Evolutionary conservation across 2,329 filamentous ascomycete species (phyloP).

Genomic region (Phialophora expanda): DNA sequence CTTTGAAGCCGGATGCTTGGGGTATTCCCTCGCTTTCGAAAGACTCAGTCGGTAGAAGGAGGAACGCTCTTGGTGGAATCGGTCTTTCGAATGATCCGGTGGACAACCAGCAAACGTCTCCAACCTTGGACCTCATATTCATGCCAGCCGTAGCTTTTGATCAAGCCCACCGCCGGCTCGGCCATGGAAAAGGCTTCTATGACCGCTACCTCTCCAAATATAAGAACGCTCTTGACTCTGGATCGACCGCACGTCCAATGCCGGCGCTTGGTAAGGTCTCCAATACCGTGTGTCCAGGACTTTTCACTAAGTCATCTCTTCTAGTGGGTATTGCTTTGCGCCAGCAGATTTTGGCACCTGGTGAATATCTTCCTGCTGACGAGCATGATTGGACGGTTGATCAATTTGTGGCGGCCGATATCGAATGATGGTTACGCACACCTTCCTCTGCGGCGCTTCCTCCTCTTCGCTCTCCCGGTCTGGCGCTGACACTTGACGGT

Average conservation of each 20-base stretch:
- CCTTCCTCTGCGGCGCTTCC: not conserved
- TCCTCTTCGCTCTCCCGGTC: not conserved
- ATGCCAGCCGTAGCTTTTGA: conserved; percentile 96
- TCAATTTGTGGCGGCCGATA: conserved; percentile 59
- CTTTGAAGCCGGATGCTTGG: conserved; percentile 80
- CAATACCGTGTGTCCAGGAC: conserved; percentile 36
- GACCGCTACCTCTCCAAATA: conserved; percentile 88
- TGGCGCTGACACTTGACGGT: not conserved
- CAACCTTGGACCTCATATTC: conserved; percentile 79
- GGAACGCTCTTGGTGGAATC: conserved; percentile 72
- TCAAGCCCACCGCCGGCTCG: conserved; percentile 72
- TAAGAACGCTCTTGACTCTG: conserved; percentile 48
- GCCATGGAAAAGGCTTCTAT: conserved; percentile 97
- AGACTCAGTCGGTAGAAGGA: conserved; percentile 67
- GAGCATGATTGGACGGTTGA: conserved; percentile 80
- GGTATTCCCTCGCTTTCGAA: conserved; percentile 85
- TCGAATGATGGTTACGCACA: conserved; percentile 13
- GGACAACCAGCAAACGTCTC: conserved; percentile 39
- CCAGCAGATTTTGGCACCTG: conserved; percentile 77
- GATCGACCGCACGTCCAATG: conserved; percentile 50
- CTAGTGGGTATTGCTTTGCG: conserved; percentile 78
- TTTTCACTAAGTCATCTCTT: conserved; percentile 43
- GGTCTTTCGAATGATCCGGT: conserved; percentile 31
- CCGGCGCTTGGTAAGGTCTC: conserved; percentile 63
- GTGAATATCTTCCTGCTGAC: conserved; percentile 72